Evolutionary conservation across 208 protist species (phyloP).

Genomic region (Endotrypanum monterogeii): DNA sequence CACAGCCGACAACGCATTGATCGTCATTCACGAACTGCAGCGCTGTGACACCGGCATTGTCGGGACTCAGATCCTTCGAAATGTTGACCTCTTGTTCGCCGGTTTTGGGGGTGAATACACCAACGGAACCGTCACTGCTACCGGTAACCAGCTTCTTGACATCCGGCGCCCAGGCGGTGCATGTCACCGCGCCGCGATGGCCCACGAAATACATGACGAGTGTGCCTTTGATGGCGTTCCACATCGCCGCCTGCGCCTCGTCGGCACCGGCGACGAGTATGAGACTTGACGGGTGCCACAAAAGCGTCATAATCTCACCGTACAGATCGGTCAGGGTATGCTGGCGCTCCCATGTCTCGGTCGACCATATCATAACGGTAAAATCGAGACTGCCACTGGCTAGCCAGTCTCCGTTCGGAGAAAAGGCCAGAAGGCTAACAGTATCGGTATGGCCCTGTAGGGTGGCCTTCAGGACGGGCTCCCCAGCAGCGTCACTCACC

Average conservation of each 20-base stretch:
- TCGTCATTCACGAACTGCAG: slow-evolving; percentile 76
- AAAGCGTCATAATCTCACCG: slow-evolving; percentile 76
- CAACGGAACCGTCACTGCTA: slow-evolving; percentile 89
- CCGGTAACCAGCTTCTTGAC: slow-evolving; percentile 91
- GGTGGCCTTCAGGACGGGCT: slow-evolving; percentile 29
- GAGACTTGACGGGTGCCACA: slow-evolving; percentile 95
- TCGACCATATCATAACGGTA: slow-evolving; percentile 76
- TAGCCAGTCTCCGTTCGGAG: slow-evolving; percentile 76
- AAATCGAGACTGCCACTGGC: slow-evolving; percentile 79
- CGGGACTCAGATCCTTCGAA: slow-evolving; percentile 72
- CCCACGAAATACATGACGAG: slow-evolving; percentile 93
- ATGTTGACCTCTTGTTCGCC: slow-evolving; percentile 64
- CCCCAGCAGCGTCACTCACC: not conserved
- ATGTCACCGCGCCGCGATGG: slow-evolving; percentile 85
- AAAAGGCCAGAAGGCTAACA: slow-evolving; percentile 78
- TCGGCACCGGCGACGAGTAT: slow-evolving; percentile 88
- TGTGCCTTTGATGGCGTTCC: slow-evolving; percentile 87
- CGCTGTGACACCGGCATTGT: slow-evolving; percentile 68
- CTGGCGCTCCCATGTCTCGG: slow-evolving; percentile 74
- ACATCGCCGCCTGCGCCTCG: slow-evolving; percentile 95
- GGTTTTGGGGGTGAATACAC: slow-evolving; percentile 92
- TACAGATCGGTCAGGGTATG: slow-evolving; percentile 82
- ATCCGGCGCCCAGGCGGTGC: slow-evolving; percentile 84
- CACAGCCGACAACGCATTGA: slow-evolving; percentile 80
- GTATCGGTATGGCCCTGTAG: slow-evolving; percentile 84